A percentile compares a stretch with the other conserved stretches of the same genome.
Conservation (phyloP, 140 eudicot species). For the Oenanthe javanica region DNA sequence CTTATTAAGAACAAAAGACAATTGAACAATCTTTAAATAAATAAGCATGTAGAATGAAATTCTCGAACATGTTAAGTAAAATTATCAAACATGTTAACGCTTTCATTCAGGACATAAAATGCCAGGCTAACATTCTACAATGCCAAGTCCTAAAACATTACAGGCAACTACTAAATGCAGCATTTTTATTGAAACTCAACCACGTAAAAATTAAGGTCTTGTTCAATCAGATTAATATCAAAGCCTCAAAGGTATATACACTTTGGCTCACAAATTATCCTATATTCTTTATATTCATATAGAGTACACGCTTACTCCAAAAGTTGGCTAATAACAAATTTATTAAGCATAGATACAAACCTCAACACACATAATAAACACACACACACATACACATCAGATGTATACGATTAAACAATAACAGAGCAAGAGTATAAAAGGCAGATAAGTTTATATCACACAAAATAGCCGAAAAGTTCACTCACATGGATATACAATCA, state of each 20-base stretch:
- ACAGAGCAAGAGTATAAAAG: neutral
- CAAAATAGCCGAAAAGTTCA: neutral
- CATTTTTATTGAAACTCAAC: neutral
- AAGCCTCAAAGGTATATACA: neutral
- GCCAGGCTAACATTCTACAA: neutral
- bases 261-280: neutral
- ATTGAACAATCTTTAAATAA: neutral
- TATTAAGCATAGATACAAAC: neutral
- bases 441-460: neutral
- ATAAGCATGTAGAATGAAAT: neutral
- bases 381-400: neutral
- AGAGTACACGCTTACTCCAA: neutral
- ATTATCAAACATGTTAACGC: neutral
- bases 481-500: fast-evolving
- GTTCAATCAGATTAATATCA: neutral
- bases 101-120: neutral
- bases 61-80: neutral
- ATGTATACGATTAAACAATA: neutral
- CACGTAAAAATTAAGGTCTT: neutral
- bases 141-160: neutral
- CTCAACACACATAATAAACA: neutral
- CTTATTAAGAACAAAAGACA: neutral
- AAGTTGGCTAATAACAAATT: neutral
- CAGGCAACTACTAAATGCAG: neutral
- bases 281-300: too few species aligned